Evolutionary conservation across 192 early-diverging fungal species (phyloP).

Genomic region (Funneliformis geosporum): DNA sequence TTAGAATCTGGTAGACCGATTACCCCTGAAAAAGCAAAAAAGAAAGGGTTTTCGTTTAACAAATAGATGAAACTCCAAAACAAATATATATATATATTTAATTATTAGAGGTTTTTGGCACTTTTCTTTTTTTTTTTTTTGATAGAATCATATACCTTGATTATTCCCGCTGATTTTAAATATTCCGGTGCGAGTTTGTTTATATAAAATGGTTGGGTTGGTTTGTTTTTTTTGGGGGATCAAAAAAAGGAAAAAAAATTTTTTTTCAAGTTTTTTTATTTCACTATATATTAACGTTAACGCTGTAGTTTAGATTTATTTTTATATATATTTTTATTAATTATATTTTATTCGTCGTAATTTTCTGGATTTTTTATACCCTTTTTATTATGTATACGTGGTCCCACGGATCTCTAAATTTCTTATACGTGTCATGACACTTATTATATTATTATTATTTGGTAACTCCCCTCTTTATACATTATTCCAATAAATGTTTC

Average conservation of each 20-base stretch:
- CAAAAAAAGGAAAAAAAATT: neutral
- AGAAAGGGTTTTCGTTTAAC: conserved; percentile 71
- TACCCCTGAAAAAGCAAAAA: conserved; percentile 75
- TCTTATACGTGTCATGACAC: neutral
- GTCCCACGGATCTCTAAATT: neutral
- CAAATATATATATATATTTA: no score
- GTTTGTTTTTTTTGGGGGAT: neutral
- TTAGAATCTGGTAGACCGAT: conserved; percentile 70
- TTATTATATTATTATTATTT: neutral
- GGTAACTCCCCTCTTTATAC: neutral
- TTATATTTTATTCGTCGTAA: no score
- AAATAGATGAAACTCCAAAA: conserved; percentile 40
- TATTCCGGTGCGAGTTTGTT: neutral
- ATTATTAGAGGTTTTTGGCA: neutral
- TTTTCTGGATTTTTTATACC: neutral
- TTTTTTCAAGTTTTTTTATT: neutral
- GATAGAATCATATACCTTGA: neutral
- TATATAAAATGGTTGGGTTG: neutral
- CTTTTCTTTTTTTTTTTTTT: neutral
- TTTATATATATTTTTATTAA: no score
- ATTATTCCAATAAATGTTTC: neutral
- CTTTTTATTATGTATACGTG: neutral
- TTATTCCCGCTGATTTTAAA: no score
- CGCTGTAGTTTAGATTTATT: neutral
- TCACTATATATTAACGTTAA: neutral